Percentiles rank a stretch among this genome's conserved stretches.
Evolutionary conservation across 495 filamentous ascomycete genomes (phyloP).

Genomic region (Penicillium maclennaniae): DNA sequence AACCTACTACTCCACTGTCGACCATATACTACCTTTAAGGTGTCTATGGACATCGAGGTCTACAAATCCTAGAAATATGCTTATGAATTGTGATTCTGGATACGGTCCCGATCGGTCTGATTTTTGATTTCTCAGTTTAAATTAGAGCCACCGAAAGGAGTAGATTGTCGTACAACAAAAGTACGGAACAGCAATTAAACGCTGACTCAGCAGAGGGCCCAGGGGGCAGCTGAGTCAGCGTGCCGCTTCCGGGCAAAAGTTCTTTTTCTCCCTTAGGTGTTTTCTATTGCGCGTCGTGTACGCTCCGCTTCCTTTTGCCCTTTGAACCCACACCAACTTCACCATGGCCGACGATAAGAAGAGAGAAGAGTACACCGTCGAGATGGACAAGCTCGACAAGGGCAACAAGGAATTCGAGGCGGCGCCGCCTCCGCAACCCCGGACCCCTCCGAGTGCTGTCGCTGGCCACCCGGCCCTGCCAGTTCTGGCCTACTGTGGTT

Average conservation of each 20-base stretch:
- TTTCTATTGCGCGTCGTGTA: constrained; percentile 15
- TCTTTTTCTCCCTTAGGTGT: constrained; percentile 11
- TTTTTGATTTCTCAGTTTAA: too few species aligned
- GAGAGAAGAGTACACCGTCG: constrained; percentile 71
- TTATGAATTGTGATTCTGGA: background rate
- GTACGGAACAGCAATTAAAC: background rate
- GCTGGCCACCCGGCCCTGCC: constrained; percentile 73
- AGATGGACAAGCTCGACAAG: constrained; percentile 65
- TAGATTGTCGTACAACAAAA: background rate
- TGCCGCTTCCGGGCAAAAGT: constrained; percentile 23
- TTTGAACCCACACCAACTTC: constrained; percentile 9
- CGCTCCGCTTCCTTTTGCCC: constrained; percentile 12
- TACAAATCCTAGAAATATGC: background rate
- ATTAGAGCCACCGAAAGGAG: background rate
- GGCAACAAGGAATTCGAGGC: constrained; percentile 53
- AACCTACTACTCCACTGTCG: background rate
- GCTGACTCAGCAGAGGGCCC: constrained; percentile 10
- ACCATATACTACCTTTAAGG: background rate
- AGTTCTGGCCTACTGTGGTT: constrained; percentile 85
- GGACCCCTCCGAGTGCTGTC: constrained; percentile 33
- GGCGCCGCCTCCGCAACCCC: constrained; percentile 38
- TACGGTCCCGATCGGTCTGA: too few species aligned
- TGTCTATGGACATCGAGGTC: background rate
- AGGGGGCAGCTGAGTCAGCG: constrained; percentile 12
- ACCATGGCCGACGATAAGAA: constrained; percentile 79